Conservation (phyloP, 116 monocot genomes). For the Papilionanthe hybrid region DNA sequence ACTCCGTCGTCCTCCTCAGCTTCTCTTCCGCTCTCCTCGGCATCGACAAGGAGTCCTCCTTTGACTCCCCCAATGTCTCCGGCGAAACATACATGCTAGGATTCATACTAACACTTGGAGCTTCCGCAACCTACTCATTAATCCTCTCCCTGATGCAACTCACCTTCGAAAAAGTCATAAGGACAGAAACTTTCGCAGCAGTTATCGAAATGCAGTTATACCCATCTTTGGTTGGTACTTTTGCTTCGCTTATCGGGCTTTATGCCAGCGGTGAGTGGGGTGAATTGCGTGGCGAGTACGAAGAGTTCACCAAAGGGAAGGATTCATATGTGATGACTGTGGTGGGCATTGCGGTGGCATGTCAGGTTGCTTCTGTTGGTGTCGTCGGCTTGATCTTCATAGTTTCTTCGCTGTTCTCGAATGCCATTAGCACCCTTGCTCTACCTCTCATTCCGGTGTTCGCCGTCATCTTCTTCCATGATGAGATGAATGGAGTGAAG, state of each 20-base stretch:
- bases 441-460: constrained; percentile 59
- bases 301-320: constrained; percentile 16
- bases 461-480: constrained; percentile 59
- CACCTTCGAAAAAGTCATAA: constrained; percentile 50
- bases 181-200: constrained; percentile 29
- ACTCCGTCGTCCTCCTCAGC: constrained; percentile 72
- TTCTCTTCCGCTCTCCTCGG: constrained; percentile 61
- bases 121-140: constrained; percentile 53
- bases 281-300: constrained; percentile 14
- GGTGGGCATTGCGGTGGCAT: constrained; percentile 22
- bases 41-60: constrained; percentile 15
- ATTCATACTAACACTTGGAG: constrained; percentile 52
- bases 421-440: constrained; percentile 57
- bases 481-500: constrained; percentile 65
- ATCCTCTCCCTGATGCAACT: constrained; percentile 64
- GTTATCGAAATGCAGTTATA: constrained; percentile 58
- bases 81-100: constrained; percentile 44
- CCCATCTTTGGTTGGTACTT: constrained; percentile 9
- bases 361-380: constrained; percentile 25
- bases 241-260: constrained; percentile 15
- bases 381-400: too few relatives aligned
- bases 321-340: constrained; percentile 32
- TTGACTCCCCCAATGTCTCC: constrained; percentile 7
- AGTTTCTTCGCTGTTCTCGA: constrained; percentile 68
- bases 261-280: constrained; percentile 33